These are phyloP conservation scores for Skeletonema costatum DNA, from an alignment of 108 stramenopile species.

Conservation along the genomic window DNA sequence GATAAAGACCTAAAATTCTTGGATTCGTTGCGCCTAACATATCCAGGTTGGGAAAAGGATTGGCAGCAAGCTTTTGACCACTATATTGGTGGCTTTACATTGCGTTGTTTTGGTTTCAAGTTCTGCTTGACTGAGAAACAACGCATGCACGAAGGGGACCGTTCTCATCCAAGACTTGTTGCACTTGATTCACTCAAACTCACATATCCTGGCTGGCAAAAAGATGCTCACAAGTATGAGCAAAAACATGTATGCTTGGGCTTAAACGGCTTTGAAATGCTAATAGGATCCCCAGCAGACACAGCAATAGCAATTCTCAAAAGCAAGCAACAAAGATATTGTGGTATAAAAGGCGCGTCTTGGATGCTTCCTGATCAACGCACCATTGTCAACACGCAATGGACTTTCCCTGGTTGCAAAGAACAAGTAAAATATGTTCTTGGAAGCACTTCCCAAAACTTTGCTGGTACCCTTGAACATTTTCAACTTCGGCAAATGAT, in stretches of 20 bases:
- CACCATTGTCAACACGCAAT: background rate
- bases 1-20: background rate
- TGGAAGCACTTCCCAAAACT: background rate
- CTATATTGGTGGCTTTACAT: background rate
- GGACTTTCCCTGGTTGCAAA: constrained; percentile 51
- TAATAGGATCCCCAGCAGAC: too few species aligned
- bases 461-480: background rate
- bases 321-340: too few species aligned
- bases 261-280: too few species aligned
- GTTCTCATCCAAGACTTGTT: constrained; percentile 43
- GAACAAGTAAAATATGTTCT: constrained; percentile 20
- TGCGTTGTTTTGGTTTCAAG: background rate
- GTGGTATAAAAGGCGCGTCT: constrained; percentile 5
- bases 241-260: constrained; percentile 9
- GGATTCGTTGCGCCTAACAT: constrained; percentile 24
- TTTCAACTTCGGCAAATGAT: constrained; percentile 9
- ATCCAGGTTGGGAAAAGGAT: constrained; percentile 43
- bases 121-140: constrained; percentile 40
- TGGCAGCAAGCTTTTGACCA: background rate
- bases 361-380: constrained; percentile 14
- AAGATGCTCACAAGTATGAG: constrained; percentile 37
- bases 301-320: too few species aligned
- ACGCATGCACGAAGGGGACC: constrained; percentile 31
- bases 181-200: constrained; percentile 35
- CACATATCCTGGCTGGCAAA: constrained; percentile 48